A percentile compares a stretch with the other conserved stretches of the same genome.
phyloP scores from a whole-genome alignment of 2,329 filamentous ascomycete genomes.

The Fusarium newnesense region DNA sequence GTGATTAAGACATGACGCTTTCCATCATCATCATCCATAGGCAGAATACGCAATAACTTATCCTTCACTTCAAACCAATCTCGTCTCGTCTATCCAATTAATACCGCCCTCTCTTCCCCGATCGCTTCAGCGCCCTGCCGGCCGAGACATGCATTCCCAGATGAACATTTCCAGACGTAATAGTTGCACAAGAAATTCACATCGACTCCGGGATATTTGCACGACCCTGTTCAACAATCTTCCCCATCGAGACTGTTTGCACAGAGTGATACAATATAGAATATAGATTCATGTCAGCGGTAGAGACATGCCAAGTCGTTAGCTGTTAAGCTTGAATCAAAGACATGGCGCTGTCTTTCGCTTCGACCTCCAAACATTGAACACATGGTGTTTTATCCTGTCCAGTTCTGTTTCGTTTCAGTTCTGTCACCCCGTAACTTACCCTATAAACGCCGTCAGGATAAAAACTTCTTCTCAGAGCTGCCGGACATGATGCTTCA shows the following conservation, averaged over 20 bases:
- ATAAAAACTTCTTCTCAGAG: too few species aligned
- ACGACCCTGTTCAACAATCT: constrained; percentile 5
- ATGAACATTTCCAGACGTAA: constrained; percentile 8
- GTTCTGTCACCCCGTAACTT: background rate
- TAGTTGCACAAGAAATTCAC: constrained; percentile 14
- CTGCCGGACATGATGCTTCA: background rate
- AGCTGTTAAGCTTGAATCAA: constrained; percentile 25
- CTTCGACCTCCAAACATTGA: constrained; percentile 21
- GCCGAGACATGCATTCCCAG: constrained; percentile 39
- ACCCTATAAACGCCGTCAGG: background rate
- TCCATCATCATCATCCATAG: background rate
- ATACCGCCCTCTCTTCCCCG: background rate
- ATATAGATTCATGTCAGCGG: background rate
- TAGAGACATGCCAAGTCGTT: constrained; percentile 6
- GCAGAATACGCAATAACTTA: background rate
- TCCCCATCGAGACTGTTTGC: constrained; percentile 24
- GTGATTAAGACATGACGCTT: background rate
- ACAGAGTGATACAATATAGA: background rate
- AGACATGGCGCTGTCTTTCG: constrained; percentile 35
- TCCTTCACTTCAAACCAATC: background rate
- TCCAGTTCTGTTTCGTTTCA: constrained; percentile 9
- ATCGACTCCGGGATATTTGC: constrained; percentile 12
- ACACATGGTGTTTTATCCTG: constrained; percentile 19
- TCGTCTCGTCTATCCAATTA: constrained; percentile 41
- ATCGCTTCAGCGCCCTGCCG: constrained; percentile 35